Conservation (phyloP, 2,329 filamentous ascomycete species). For the Scolecobasidium constrictum region DNA sequence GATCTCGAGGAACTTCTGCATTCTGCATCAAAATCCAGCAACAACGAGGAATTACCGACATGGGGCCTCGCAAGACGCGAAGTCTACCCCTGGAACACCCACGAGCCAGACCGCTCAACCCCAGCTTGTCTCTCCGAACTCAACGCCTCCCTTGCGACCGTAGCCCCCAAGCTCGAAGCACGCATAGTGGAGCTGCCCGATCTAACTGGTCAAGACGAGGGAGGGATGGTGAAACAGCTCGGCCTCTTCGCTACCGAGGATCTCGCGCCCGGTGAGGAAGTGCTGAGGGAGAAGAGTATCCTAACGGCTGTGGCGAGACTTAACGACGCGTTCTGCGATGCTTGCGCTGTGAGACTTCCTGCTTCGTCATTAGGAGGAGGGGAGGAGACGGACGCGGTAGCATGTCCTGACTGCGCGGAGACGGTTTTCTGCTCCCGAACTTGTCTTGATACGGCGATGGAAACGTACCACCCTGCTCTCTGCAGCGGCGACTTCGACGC, state of each 20-base stretch:
- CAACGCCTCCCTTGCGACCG: constrained; percentile 55
- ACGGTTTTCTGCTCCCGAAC: constrained; percentile 48
- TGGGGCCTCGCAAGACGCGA: constrained; percentile 57
- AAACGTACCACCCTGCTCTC: constrained; percentile 46
- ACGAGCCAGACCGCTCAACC: constrained; percentile 48
- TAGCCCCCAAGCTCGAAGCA: constrained; percentile 76
- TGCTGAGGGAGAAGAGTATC: constrained; percentile 74
- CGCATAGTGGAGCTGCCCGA: constrained; percentile 65
- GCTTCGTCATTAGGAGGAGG: constrained; percentile 7
- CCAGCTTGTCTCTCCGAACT: constrained; percentile 50
- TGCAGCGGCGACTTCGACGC: constrained; percentile 46
- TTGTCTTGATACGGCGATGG: constrained; percentile 45
- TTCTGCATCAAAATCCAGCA: too few species aligned
- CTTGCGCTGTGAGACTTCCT: constrained; percentile 67
- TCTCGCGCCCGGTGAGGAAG: constrained; percentile 62
- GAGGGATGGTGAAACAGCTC: constrained; percentile 57
- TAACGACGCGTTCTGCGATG: constrained; percentile 80
- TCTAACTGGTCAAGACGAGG: constrained; percentile 30
- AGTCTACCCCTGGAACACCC: constrained; percentile 51
- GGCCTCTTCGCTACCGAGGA: constrained; percentile 83
- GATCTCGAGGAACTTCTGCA: too few species aligned
- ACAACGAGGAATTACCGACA: constrained; percentile 56
- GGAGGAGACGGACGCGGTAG: constrained; percentile 14
- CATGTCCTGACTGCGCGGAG: constrained; percentile 45
- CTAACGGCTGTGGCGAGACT: constrained; percentile 82